Conservation (phyloP, 495 filamentous ascomycete species). For the Oidiodendron maius region DNA sequence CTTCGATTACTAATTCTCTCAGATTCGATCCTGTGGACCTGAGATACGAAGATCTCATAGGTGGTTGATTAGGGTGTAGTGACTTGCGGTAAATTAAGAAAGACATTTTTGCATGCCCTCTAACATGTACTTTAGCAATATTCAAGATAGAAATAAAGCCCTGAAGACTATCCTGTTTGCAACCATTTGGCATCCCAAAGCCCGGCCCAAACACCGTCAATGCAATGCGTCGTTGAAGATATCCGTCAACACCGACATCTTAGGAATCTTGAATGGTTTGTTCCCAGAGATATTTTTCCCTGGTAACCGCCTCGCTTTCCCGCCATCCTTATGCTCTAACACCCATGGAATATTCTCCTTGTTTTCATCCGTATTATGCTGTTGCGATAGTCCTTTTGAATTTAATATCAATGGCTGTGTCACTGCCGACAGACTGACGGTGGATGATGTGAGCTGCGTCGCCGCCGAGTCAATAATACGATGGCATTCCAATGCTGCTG, state of each 20-base stretch:
- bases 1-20: not conserved
- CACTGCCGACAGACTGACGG: slow-evolving; percentile 9
- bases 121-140: not conserved
- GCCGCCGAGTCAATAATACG: slow-evolving; percentile 43
- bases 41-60: slow-evolving; percentile 3
- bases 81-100: not conserved
- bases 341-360: not conserved
- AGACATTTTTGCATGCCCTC: not conserved
- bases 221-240: slow-evolving; percentile 26
- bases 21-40: slow-evolving; percentile 15
- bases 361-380: slow-evolving; percentile 16
- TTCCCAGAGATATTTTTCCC: slow-evolving; percentile 24
- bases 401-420: slow-evolving; percentile 11
- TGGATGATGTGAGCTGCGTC: slow-evolving; percentile 30
- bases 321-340: not conserved
- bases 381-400: not conserved
- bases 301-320: not conserved
- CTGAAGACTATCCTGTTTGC: not conserved
- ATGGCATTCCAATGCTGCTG: slow-evolving; percentile 60
- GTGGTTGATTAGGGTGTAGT: too few species aligned
- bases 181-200: not conserved
- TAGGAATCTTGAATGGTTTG: slow-evolving; percentile 31
- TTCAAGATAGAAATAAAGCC: not conserved
- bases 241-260: slow-evolving; percentile 27
- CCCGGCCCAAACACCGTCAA: slow-evolving; percentile 1